These are phyloP conservation scores for Cryphonectria naterciae DNA, from an alignment of 2,329 filamentous ascomycete genomes.

Conservation along the genomic window DNA sequence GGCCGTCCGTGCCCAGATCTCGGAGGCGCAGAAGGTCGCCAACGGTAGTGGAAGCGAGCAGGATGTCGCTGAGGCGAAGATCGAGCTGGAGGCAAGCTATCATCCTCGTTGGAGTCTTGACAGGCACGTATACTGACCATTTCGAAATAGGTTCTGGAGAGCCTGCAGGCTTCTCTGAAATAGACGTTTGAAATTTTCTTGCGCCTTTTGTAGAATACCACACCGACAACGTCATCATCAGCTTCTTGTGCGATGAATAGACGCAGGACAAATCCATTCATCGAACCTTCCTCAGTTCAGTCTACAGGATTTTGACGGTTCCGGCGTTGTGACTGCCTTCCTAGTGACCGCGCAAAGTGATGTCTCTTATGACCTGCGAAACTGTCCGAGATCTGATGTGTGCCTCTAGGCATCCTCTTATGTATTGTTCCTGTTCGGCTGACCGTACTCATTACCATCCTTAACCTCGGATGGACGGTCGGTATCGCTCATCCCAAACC, in stretches of 20 bases:
- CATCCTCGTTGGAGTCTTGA: background rate
- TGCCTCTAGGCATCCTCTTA: background rate
- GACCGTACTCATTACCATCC: background rate
- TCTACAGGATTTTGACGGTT: background rate
- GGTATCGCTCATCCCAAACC: background rate
- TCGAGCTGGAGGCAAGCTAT: slow-evolving; percentile 86
- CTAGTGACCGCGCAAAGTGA: background rate
- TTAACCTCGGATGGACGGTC: background rate
- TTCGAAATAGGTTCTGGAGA: slow-evolving; percentile 72
- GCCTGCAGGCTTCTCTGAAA: slow-evolving; percentile 79
- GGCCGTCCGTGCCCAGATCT: slow-evolving; percentile 84
- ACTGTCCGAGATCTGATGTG: background rate
- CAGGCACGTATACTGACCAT: slow-evolving; percentile 41
- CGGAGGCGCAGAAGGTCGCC: slow-evolving; percentile 95
- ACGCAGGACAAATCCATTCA: slow-evolving; percentile 13
- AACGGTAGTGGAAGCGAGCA: slow-evolving; percentile 90
- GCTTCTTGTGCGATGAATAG: slow-evolving; percentile 13
- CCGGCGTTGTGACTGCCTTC: background rate
- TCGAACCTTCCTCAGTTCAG: background rate
- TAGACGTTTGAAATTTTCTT: slow-evolving; percentile 53
- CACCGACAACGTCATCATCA: slow-evolving; percentile 22
- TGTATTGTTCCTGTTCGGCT: background rate
- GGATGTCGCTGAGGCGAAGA: slow-evolving; percentile 98
- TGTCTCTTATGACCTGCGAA: background rate
- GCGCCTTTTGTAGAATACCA: slow-evolving; percentile 44